Evolutionary conservation across 768 basidiomycete genomes (phyloP).

Genomic region (Lactifluus echinatus): DNA sequence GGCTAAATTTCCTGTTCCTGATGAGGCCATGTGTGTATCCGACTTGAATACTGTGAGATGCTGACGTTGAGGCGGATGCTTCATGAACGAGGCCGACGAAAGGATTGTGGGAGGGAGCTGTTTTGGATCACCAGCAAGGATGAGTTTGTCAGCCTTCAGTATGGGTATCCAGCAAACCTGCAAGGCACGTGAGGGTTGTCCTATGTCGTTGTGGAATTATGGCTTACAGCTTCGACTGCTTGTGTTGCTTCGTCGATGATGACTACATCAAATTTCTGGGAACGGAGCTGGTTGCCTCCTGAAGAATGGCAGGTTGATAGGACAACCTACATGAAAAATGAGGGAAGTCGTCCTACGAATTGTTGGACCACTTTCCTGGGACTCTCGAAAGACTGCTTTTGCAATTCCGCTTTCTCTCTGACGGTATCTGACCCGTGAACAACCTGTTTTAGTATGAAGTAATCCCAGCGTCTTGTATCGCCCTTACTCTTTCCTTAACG

Average conservation of each 20-base stretch:
- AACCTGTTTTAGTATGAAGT: neutral
- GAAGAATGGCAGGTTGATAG: constrained; percentile 93
- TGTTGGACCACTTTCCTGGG: constrained; percentile 43
- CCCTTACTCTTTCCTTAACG: constrained; percentile 81
- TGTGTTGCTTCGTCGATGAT: constrained; percentile 99
- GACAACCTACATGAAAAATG: constrained; percentile 50
- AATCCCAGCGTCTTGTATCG: neutral
- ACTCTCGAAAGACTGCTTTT: constrained; percentile 66
- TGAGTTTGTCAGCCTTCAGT: constrained; percentile 82
- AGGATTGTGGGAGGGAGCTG: constrained; percentile 93
- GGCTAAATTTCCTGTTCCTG: neutral
- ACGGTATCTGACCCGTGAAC: constrained; percentile 52
- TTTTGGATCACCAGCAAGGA: constrained; percentile 91
- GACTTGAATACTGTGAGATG: neutral
- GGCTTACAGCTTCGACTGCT: constrained; percentile 82
- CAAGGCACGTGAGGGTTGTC: neutral
- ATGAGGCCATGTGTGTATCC: neutral
- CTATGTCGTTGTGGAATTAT: neutral
- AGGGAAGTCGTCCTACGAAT: neutral
- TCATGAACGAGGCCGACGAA: constrained; percentile 42
- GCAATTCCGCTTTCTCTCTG: constrained; percentile 83
- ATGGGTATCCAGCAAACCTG: constrained; percentile 95
- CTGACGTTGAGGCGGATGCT: neutral
- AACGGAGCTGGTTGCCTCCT: constrained; percentile 72
- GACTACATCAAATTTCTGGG: constrained; percentile 79